A percentile compares a stretch with the other conserved stretches of the same genome.
Conservation (phyloP, 306 rosid genomes). For the Medicago arabica region DNA sequence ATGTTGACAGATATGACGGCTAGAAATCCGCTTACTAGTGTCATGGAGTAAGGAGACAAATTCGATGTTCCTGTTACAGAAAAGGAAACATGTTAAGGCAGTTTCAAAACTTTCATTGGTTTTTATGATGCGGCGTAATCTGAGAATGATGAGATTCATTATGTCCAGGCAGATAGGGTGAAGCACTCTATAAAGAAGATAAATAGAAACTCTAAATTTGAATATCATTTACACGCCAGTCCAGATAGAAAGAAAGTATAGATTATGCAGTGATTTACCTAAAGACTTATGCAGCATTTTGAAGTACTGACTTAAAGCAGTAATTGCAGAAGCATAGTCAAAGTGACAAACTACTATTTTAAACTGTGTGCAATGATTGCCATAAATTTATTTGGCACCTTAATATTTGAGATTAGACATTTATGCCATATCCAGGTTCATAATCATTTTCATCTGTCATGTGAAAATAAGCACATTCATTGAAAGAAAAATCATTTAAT, state of each 20-base stretch:
- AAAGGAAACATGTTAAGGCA: slow-evolving; percentile 17
- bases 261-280: not conserved
- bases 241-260: slow-evolving; percentile 5
- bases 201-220: slow-evolving; percentile 1
- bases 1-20: slow-evolving; percentile 87
- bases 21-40: slow-evolving; percentile 84
- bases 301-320: slow-evolving; percentile 23
- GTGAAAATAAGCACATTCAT: slow-evolving; percentile 8
- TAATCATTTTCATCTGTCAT: not conserved
- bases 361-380: not conserved
- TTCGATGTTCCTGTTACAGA: slow-evolving; percentile 59
- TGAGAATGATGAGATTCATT: slow-evolving; percentile 12
- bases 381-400: slow-evolving; percentile 34
- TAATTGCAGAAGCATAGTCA: not conserved
- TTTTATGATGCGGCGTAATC: not conserved
- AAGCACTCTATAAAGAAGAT: slow-evolving; percentile 19
- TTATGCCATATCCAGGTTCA: slow-evolving; percentile 24
- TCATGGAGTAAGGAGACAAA: slow-evolving; percentile 74
- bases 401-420: slow-evolving; percentile 11
- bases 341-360: slow-evolving; percentile 16
- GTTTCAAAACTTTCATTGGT: slow-evolving; percentile 25
- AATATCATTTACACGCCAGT: slow-evolving; percentile 28
- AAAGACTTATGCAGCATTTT: slow-evolving; percentile 26
- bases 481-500: not conserved
- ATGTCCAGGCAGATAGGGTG: not conserved